A percentile compares a stretch with the other conserved stretches of the same genome.
Evolutionary conservation across 192 early-diverging fungal genomes (phyloP).

Genomic region (Coemansia sp.): DNA sequence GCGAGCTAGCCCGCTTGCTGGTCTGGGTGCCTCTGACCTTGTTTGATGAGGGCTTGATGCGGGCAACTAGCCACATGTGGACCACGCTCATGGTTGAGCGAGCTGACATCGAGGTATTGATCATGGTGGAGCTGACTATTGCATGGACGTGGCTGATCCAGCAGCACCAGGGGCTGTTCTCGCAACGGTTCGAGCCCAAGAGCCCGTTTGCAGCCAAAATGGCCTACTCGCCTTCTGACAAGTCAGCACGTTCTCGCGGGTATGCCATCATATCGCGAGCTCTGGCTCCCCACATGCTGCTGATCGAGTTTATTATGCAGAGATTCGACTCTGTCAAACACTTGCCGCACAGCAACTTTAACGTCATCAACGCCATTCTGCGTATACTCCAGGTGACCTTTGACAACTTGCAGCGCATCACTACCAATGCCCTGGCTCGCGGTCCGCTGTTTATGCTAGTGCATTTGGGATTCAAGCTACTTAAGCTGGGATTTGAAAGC

Average conservation of each 20-base stretch:
- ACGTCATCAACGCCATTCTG: slow-evolving; percentile 72
- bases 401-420: slow-evolving; percentile 37
- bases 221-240: slow-evolving; percentile 89
- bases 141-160: slow-evolving; percentile 81
- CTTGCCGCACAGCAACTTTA: slow-evolving; percentile 61
- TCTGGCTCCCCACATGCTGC: slow-evolving; percentile 72
- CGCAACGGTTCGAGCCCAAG: slow-evolving; percentile 47
- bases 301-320: slow-evolving; percentile 83
- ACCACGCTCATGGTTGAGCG: slow-evolving; percentile 81
- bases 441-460: slow-evolving; percentile 79
- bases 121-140: slow-evolving; percentile 81
- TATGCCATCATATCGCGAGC: slow-evolving; percentile 60
- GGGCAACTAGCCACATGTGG: slow-evolving; percentile 85
- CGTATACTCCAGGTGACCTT: slow-evolving; percentile 81
- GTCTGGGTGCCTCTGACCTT: slow-evolving; percentile 83
- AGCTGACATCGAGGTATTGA: slow-evolving; percentile 65
- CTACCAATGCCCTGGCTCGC: slow-evolving; percentile 70
- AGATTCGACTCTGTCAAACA: slow-evolving; percentile 82
- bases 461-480: slow-evolving; percentile 71
- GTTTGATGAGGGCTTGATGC: slow-evolving; percentile 77
- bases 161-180: slow-evolving; percentile 82
- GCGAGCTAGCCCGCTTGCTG: slow-evolving; percentile 72
- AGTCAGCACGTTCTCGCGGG: slow-evolving; percentile 64
- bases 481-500: slow-evolving; percentile 61
- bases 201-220: slow-evolving; percentile 89